Base-by-base conservation (phyloP, 768 basidiomycete species). In the Rhizopogon vulgaris region DNA sequence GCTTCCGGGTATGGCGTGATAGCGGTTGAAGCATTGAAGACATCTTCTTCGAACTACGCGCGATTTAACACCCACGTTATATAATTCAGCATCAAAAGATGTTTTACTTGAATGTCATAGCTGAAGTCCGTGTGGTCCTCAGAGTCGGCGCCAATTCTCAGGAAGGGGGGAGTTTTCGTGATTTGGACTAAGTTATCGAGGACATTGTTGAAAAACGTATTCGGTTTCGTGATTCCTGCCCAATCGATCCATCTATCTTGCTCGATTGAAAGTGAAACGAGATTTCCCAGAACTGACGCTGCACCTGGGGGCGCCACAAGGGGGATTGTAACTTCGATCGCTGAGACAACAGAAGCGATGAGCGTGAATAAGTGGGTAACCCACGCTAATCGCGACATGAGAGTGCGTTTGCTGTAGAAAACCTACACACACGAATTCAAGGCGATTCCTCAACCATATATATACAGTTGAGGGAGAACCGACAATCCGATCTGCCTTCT, bases 161-260 rank as follows among this genome's bases (percentile, higher is more conserved):
- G 77, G 42, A 72, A 76, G 10, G 84, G 78, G 1, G 79, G 73
- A 15, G 64, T 59, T 1, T 82, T 78, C 4, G 81, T 77, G 27
- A 84, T 69, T 34, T 64, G 57, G 24, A 71, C 77, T 51, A 84
- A 61, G 63, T 84, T 84, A 48, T 78, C 69, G 46, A 87, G 71
- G 3, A 77, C 74, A 52, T 81, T 84, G 69, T 72, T 74, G 55
- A 83, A 78, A 65, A 85, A 87, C 15, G 74, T 52, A 58, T 87
- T 86, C 32, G 69, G 71, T 3, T 73, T 65, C 6, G 58, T 52
- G 9, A 71, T 72, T 12, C 86, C 85, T 10, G 68, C 68, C 85
- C 85, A 88, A 54, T 85, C 84, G 9, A 73, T 69, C 84, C 84
- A 87, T 30, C 80, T 71, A 56, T 87, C 85, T 63, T 84, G 79